Evolutionary conservation across 140 eudicot genomes (phyloP).

Genomic region (Oenanthe javanica): DNA sequence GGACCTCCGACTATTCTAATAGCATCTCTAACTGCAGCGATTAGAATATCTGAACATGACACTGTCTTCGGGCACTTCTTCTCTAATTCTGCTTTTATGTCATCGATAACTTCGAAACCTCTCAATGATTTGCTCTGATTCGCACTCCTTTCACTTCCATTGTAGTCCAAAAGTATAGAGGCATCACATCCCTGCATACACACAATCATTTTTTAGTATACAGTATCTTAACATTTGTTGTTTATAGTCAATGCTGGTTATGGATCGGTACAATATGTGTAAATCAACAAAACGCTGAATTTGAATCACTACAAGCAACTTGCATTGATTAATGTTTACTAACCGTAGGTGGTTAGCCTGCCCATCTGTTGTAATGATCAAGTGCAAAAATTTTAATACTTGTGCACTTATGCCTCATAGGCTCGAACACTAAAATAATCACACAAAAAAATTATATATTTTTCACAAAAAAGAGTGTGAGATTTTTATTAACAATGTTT

Average conservation of each 20-base stretch:
- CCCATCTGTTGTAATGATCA: background rate
- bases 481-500: background rate
- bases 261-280: background rate
- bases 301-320: background rate
- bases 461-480: too few relatives aligned
- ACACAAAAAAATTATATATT: too few relatives aligned
- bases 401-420: background rate
- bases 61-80: slow-evolving; percentile 67
- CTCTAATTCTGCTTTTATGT: slow-evolving; percentile 59
- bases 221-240: background rate
- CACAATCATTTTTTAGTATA: too few relatives aligned
- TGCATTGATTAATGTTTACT: background rate
- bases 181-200: slow-evolving; percentile 70
- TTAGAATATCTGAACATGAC: slow-evolving; percentile 77
- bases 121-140: slow-evolving; percentile 59
- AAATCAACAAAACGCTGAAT: background rate
- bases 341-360: background rate
- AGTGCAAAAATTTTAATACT: background rate
- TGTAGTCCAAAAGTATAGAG: slow-evolving; percentile 53
- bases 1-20: slow-evolving; percentile 64
- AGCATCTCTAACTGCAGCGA: slow-evolving; percentile 75
- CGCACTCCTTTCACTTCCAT: slow-evolving; percentile 63
- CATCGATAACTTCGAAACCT: slow-evolving; percentile 67
- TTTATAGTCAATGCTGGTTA: background rate
- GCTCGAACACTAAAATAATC: background rate